Conservation (phyloP, 495 filamentous ascomycete genomes). For the Pseudomonodictys pantanalensis region DNA sequence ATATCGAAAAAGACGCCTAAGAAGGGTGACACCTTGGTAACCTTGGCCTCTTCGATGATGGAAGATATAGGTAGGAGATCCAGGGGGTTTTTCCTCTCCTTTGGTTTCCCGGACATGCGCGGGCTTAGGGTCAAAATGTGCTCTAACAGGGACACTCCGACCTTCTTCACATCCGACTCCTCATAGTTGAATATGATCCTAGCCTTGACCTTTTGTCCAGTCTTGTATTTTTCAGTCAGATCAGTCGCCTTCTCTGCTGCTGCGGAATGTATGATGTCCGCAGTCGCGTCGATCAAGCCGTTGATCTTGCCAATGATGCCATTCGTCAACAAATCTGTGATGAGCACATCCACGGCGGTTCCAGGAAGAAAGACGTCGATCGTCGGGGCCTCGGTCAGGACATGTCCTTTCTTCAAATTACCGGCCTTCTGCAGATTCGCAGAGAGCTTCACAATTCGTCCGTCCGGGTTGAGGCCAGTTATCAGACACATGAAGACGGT, state of each 20-base stretch:
- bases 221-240: constrained; percentile 68
- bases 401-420: constrained; percentile 68
- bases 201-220: constrained; percentile 79
- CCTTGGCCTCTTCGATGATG: constrained; percentile 69
- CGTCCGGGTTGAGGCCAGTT: constrained; percentile 68
- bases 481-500: constrained; percentile 80
- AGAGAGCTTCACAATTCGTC: constrained; percentile 84
- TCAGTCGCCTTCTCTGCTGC: constrained; percentile 61
- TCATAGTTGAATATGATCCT: constrained; percentile 85
- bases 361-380: constrained; percentile 89
- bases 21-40: constrained; percentile 71
- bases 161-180: constrained; percentile 68
- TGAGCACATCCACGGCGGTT: constrained; percentile 78
- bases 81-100: constrained; percentile 48
- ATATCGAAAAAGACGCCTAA: constrained; percentile 80
- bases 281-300: constrained; percentile 84
- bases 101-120: constrained; percentile 34
- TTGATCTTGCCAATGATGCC: constrained; percentile 84
- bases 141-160: constrained; percentile 81
- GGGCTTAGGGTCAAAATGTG: constrained; percentile 69
- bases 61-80: constrained; percentile 67
- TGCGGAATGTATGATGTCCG: constrained; percentile 85
- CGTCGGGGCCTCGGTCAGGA: constrained; percentile 71
- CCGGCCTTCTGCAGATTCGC: constrained; percentile 62
- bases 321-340: constrained; percentile 63